phyloP scores from a whole-genome alignment of 495 filamentous ascomycete species.

The Penicillium malachiteum region DNA sequence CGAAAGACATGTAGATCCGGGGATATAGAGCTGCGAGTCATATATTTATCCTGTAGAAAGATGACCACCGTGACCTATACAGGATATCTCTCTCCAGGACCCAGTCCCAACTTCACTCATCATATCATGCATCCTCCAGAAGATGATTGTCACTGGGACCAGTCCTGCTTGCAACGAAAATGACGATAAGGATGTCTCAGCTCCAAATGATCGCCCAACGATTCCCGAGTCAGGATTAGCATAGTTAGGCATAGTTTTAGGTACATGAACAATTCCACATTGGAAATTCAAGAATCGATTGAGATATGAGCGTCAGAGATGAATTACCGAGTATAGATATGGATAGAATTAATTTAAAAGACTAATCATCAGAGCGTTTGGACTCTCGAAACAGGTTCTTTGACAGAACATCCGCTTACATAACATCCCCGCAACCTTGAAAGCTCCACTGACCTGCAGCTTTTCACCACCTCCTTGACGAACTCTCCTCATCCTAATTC shows the following conservation, averaged over 20 bases:
- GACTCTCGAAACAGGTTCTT: too few species aligned
- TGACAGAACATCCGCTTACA: not conserved
- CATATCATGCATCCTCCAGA: not conserved
- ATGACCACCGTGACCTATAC: too few species aligned
- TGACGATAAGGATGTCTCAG: conserved; percentile 1
- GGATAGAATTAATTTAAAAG: too few species aligned
- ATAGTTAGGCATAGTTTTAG: too few species aligned
- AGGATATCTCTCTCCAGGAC: too few species aligned
- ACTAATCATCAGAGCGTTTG: too few species aligned
- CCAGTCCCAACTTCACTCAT: not conserved
- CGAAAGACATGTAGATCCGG: conserved; percentile 20
- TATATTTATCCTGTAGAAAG: not conserved
- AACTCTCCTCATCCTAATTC: not conserved
- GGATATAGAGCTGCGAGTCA: conserved; percentile 3
- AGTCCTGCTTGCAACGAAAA: not conserved
- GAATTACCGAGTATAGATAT: too few species aligned
- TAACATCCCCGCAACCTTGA: conserved; percentile 1
- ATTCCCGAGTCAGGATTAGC: not conserved
- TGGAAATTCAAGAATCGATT: too few species aligned
- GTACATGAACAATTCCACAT: too few species aligned
- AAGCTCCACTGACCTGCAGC: not conserved
- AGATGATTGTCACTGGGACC: not conserved
- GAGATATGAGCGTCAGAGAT: too few species aligned
- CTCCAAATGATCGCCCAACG: not conserved
- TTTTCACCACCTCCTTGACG: not conserved